These are phyloP conservation scores for Ceratocystis colombiana DNA, from an alignment of 2,329 filamentous ascomycete genomes.

Conservation along the genomic window DNA sequence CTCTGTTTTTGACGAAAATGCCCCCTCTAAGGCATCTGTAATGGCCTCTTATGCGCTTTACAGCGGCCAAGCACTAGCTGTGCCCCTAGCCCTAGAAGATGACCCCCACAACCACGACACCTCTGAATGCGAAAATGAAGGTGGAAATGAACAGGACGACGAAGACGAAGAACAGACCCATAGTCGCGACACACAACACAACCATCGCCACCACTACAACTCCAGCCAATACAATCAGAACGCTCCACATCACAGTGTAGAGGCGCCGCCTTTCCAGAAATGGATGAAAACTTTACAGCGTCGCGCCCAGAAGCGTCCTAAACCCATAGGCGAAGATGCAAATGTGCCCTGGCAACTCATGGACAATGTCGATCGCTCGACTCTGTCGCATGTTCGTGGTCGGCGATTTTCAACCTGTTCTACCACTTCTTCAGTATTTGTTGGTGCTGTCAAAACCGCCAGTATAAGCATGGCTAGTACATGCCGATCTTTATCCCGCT, in stretches of 20 bases:
- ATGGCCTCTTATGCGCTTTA: conserved; percentile 26
- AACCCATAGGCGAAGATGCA: conserved; percentile 28
- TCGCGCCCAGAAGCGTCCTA: conserved; percentile 40
- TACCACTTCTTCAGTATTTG: conserved; percentile 65
- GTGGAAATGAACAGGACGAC: no score
- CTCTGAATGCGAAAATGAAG: conserved; percentile 18
- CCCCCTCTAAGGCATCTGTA: conserved; percentile 23
- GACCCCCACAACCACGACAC: conserved; percentile 8
- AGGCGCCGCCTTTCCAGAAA: conserved; percentile 47
- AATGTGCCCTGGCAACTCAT: conserved; percentile 34
- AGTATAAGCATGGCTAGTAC: conserved; percentile 65
- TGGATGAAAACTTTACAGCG: conserved; percentile 64
- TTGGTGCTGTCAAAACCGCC: conserved; percentile 71
- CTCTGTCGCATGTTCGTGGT: conserved; percentile 25
- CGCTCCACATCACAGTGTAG: background rate
- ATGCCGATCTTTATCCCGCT: conserved; percentile 42
- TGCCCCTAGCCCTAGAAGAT: conserved; percentile 15
- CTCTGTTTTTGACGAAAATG: conserved; percentile 25
- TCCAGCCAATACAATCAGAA: conserved; percentile 29
- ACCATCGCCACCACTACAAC: conserved; percentile 9
- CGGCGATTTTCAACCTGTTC: conserved; percentile 42
- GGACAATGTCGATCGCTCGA: conserved; percentile 28
- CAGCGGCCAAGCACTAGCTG: conserved; percentile 22
- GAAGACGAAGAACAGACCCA: background rate
- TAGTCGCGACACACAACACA: conserved; percentile 1